Base-by-base conservation (phyloP, 768 basidiomycete species). In the Tulasnella sp. region DNA sequence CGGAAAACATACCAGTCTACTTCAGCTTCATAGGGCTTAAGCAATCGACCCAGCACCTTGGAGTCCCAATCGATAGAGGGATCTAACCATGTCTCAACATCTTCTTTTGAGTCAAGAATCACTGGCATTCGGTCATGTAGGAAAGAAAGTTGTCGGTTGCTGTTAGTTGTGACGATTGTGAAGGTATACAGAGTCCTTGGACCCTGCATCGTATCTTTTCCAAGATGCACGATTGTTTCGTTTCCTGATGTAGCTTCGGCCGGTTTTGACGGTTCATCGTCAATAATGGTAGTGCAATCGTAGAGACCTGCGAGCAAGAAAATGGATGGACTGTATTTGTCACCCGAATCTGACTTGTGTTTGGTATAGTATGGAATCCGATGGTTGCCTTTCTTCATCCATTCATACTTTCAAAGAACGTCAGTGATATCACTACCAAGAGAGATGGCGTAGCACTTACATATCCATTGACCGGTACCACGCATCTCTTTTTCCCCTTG, bases 71-170 rank as follows among this genome's bases (percentile, higher is more conserved):
- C 72, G 0, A 74, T 72, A 2, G 75, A 76, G 1, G 83, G 81
- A 64, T 92, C 83, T 12, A 98, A 73, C 93, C 93, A 98, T 9
- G 63, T 60, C 16, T 70, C 63, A 24, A 90, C 67, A 1, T 83
- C 80, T 2, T 74, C 72, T 29, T 69, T 61, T 0, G 71, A 69
- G 7, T 76, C 72, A 4, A 98, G 74, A 42, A 96, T 79, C 37
- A 90, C 86, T 15, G 71, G 71, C 70, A 71, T 72, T 7, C 92
- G 79, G 58, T 92, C 85, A 61, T 95, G 93, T n/a, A 96, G 71
- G 85, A 89, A 96, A 5, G 67, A 66, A 40, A 90, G 70, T 5
- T 79, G 74, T 49, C 75, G 75, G 61, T 76, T 74, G 39, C 86
- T 75, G 28, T 74, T 63, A 1, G 89, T 90, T 1, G 93, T 99